These are phyloP conservation scores for Scheffersomyces stambukii DNA, from an alignment of 1,139 yeast species.

Conservation along the genomic window DNA sequence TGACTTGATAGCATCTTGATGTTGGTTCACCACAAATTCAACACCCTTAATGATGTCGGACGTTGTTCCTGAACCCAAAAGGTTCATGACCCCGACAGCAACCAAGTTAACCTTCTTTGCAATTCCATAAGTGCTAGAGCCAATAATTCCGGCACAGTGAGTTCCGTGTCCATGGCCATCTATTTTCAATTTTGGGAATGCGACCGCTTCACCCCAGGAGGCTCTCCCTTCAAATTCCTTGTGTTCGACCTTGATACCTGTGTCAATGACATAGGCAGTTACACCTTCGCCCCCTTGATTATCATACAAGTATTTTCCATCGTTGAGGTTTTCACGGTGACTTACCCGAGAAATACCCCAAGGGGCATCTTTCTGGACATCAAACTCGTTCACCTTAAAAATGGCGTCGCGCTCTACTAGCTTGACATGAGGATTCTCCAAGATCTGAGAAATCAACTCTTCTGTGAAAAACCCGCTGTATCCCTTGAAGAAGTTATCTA, in stretches of 20 bases:
- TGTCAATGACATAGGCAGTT: conserved; percentile 41
- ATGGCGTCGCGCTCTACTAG: conserved; percentile 36
- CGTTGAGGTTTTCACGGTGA: conserved; percentile 37
- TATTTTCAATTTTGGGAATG: conserved; percentile 30
- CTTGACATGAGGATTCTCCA: conserved; percentile 25
- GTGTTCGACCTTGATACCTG: conserved; percentile 39
- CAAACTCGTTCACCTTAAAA: conserved; percentile 29
- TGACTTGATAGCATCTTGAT: conserved; percentile 24
- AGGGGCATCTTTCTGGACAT: conserved; percentile 34
- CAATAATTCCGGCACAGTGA: conserved; percentile 46
- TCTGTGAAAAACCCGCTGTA: conserved; percentile 32
- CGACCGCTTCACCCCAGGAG: conserved; percentile 38
- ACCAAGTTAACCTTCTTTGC: conserved; percentile 41
- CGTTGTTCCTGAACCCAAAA: conserved; percentile 37
- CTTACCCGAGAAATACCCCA: conserved; percentile 41
- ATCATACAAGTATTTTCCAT: conserved; percentile 44
- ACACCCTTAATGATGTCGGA: conserved; percentile 43
- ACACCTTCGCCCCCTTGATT: conserved; percentile 42
- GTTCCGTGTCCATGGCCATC: conserved; percentile 56
- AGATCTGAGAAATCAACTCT: conserved; percentile 22
- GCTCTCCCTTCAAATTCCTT: conserved; percentile 43
- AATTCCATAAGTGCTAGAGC: conserved; percentile 38
- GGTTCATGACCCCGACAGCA: conserved; percentile 40
- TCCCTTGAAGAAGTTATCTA: conserved; percentile 25
- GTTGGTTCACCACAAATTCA: conserved; percentile 38